Percentiles rank a stretch among this genome's conserved stretches.
Evolutionary conservation across 1,284 basidiomycete species (phyloP).

Genomic region (Malassezia restricta): DNA sequence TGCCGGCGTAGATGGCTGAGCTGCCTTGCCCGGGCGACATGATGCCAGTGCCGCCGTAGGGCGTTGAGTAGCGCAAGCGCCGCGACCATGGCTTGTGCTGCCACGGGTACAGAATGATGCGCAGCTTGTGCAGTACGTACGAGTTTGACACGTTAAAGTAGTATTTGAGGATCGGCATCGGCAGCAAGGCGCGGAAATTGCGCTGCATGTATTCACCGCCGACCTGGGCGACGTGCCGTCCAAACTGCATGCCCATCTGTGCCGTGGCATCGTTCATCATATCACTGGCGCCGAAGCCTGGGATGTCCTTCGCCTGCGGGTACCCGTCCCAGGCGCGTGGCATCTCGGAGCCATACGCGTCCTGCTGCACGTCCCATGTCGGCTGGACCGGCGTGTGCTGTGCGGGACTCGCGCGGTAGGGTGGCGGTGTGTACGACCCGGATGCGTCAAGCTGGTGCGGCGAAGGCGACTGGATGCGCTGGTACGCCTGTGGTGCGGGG

Average conservation of each 20-base stretch:
- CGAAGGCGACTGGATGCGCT: constrained; percentile 12
- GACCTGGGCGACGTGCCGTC: constrained; percentile 76
- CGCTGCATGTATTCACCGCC: constrained; percentile 92
- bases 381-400: neutral
- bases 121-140: constrained; percentile 83
- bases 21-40: constrained; percentile 9
- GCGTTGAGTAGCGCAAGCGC: constrained; percentile 29
- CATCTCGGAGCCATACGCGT: neutral
- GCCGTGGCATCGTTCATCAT: constrained; percentile 79
- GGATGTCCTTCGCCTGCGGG: neutral
- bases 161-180: constrained; percentile 58
- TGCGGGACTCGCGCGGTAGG: constrained; percentile 7
- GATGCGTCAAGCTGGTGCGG: neutral
- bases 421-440: constrained; percentile 2
- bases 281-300: constrained; percentile 5
- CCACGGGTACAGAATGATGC: constrained; percentile 91
- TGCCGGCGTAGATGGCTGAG: constrained; percentile 8
- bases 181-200: constrained; percentile 51
- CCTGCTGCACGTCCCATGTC: neutral
- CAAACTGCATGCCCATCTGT: constrained; percentile 91
- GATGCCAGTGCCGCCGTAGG: constrained; percentile 21
- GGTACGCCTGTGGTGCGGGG: constrained; percentile 1
- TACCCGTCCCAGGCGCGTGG: constrained; percentile 4
- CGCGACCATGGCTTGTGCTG: constrained; percentile 53
- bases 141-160: constrained; percentile 94